Base-by-base conservation (phyloP, 164 flowering plant genomes). In the Cinnamomum chago region DNA sequence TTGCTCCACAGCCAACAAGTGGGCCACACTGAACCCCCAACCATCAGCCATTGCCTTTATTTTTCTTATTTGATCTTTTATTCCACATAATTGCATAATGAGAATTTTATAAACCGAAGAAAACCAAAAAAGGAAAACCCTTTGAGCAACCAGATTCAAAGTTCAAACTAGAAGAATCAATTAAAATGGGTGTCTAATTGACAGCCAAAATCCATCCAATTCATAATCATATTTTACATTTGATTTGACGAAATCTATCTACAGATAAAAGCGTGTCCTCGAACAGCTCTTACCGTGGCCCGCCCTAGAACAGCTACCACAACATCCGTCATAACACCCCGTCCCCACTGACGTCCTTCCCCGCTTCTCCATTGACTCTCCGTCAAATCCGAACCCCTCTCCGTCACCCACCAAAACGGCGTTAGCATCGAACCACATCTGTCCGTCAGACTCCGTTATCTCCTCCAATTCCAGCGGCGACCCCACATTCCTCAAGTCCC, bases 391-490 rank as follows among this genome's bases (percentile, higher is more conserved):
- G 5, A 30, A 30, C 5, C 20, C 27, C 14, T 74, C 77, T 11
- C 47, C 86, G 75, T 62, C 73, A 3, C 70, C 40, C 0, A 81
- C 83, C 4, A 83, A 80, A 33, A 85, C 93, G 79, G 86, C 89
- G 81, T 86, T 87, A 27, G 88, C 87, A 72, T 88, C 89, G 88
- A 88, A 89, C 92, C 91, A 87, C 30, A 82, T 83, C 1, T 79
- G 83, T 35, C 72, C 84, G 70, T 85, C 86, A 12, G 76, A n/a
- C n/a, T 84, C 88, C 79, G 83, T 75, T 64, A 76, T 22, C 14
- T 68, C 80, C 58, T 4, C 35, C 35, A 30, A 30, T 30, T 30
- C 76, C 58, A 87, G 78, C 82, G 89, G 87, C 35, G 67, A 35
- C 25, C 40, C 50, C 0, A 72, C 70, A 6, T 72, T 81, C 70